Conservation (phyloP, 2,329 filamentous ascomycete species). For the Colletotrichum brevisporum region DNA sequence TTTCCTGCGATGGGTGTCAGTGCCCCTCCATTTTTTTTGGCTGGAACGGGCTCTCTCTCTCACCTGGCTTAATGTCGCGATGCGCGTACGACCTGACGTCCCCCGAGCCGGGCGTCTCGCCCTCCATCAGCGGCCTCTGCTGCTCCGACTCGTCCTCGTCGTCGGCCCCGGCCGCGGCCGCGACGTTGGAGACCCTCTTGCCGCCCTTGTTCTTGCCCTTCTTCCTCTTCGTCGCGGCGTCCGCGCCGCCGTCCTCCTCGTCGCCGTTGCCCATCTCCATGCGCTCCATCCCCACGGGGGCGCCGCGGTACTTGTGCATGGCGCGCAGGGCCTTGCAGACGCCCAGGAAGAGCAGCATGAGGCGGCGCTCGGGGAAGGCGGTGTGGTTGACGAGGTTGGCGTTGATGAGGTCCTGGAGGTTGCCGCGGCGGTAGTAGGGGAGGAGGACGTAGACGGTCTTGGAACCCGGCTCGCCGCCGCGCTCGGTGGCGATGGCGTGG, state of each 20-base stretch:
- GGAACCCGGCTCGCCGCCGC: constrained; percentile 70
- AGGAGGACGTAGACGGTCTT: constrained; percentile 98
- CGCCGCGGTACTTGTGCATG: constrained; percentile 89
- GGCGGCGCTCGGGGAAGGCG: constrained; percentile 85
- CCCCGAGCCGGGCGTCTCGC: constrained; percentile 79
- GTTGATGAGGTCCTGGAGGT: constrained; percentile 98
- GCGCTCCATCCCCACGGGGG: constrained; percentile 58
- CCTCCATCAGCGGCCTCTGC: constrained; percentile 86
- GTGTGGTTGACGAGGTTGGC: constrained; percentile 97
- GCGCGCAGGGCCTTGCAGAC: constrained; percentile 89
- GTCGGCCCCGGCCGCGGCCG: constrained; percentile 62
- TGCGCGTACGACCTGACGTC: constrained; percentile 88
- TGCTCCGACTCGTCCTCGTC: constrained; percentile 81
- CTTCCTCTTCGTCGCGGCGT: constrained; percentile 35
- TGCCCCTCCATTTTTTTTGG: background rate
- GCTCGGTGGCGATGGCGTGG: constrained; percentile 84
- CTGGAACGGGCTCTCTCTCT: constrained; percentile 44
- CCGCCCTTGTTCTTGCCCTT: constrained; percentile 54
- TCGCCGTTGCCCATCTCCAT: constrained; percentile 67
- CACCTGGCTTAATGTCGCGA: constrained; percentile 96
- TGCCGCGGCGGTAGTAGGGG: constrained; percentile 94
- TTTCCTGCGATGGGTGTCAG: constrained; percentile 70
- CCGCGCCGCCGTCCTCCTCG: constrained; percentile 53
- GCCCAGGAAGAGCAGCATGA: constrained; percentile 93
- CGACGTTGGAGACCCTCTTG: constrained; percentile 45